These are phyloP conservation scores for Nasturtium officinale DNA, from an alignment of 345 rosid genomes.

Conservation along the genomic window DNA sequence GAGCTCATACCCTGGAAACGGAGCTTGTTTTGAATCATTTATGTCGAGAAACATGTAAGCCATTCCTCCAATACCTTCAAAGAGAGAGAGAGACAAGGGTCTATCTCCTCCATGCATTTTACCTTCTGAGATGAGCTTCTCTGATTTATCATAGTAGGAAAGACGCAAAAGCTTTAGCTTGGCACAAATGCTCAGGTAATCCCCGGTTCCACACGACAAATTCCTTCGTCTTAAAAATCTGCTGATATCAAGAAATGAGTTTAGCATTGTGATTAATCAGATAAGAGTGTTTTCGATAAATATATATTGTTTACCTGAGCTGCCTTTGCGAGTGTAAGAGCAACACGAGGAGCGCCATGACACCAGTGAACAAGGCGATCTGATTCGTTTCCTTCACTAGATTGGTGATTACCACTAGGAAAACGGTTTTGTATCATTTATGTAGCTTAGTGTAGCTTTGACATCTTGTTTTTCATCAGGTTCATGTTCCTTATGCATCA, in stretches of 20 bases:
- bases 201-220: slow-evolving; percentile 66
- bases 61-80: slow-evolving; percentile 74
- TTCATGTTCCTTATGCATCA: slow-evolving; percentile 62
- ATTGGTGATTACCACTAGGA: slow-evolving; percentile 62
- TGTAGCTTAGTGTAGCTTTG: slow-evolving; percentile 54
- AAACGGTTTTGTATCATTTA: slow-evolving; percentile 61
- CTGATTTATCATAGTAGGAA: slow-evolving; percentile 60
- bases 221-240: slow-evolving; percentile 55
- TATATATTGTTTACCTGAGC: slow-evolving; percentile 60
- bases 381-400: slow-evolving; percentile 51
- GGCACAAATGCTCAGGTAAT: slow-evolving; percentile 51
- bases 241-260: slow-evolving; percentile 7
- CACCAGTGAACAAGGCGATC: slow-evolving; percentile 78
- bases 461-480: slow-evolving; percentile 65
- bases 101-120: slow-evolving; percentile 68
- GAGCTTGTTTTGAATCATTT: slow-evolving; percentile 50
- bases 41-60: slow-evolving; percentile 64
- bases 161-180: slow-evolving; percentile 66
- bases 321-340: slow-evolving; percentile 65
- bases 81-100: slow-evolving; percentile 60
- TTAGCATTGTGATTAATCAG: not conserved
- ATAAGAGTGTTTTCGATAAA: not conserved
- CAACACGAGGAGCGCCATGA: slow-evolving; percentile 76
- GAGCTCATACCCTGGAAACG: slow-evolving; percentile 71
- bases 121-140: slow-evolving; percentile 55